A percentile compares a stretch with the other conserved stretches of the same genome.
These are phyloP conservation scores for Magnusiomyces tetraspermus DNA, from an alignment of 1,139 yeast genomes.

Conservation along the genomic window DNA sequence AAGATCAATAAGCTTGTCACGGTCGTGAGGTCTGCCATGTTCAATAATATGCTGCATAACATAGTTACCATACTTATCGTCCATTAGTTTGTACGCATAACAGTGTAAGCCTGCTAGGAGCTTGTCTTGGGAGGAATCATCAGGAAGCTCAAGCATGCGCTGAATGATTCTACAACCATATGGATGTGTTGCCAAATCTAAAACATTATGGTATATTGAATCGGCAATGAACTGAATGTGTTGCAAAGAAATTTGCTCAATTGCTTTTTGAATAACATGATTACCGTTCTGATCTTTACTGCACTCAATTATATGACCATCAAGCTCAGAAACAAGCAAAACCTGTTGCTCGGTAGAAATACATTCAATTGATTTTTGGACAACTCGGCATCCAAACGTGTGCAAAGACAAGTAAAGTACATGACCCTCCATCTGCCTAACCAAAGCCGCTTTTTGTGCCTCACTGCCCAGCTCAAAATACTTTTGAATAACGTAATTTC, in stretches of 20 bases:
- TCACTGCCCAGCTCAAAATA: constrained; percentile 75
- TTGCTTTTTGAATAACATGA: constrained; percentile 92
- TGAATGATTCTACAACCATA: constrained; percentile 97
- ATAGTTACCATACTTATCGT: constrained; percentile 95
- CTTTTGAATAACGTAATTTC: constrained; percentile 94
- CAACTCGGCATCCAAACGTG: constrained; percentile 97
- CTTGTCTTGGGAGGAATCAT: constrained; percentile 48
- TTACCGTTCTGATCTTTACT: constrained; percentile 97
- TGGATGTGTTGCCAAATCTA: constrained; percentile 87
- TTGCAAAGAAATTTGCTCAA: constrained; percentile 73
- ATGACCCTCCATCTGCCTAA: constrained; percentile 68
- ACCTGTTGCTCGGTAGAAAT: constrained; percentile 62
- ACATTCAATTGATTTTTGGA: constrained; percentile 84
- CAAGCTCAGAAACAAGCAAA: constrained; percentile 59
- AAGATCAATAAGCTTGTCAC: constrained; percentile 41
- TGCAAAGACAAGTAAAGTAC: constrained; percentile 72
- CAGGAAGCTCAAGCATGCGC: constrained; percentile 70
- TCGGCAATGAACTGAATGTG: constrained; percentile 63
- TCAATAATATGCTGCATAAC: constrained; percentile 94
- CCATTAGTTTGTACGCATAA: constrained; percentile 68
- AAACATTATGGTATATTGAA: constrained; percentile 68
- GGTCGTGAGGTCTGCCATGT: constrained; percentile 52
- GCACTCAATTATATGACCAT: constrained; percentile 60
- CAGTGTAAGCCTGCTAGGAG: constrained; percentile 61
- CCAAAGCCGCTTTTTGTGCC: constrained; percentile 60